Conservation (phyloP, 805 yeast species). For the Lipomyces sp. region DNA sequence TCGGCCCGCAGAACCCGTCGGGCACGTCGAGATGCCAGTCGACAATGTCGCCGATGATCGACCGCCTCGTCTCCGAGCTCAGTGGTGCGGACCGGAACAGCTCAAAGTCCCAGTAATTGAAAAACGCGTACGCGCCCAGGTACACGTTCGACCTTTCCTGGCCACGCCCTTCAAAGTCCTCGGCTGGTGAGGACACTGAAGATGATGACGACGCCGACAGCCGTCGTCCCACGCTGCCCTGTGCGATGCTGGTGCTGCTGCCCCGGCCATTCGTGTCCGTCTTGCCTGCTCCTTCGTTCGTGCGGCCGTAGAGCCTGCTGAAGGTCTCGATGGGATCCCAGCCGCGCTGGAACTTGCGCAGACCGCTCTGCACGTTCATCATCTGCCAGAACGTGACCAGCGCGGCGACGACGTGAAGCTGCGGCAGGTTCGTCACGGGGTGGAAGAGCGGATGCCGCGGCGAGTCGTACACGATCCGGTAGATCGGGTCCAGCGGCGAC, state of each 20-base stretch:
- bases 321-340: constrained; percentile 23
- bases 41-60: constrained; percentile 27
- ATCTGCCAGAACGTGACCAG: constrained; percentile 29
- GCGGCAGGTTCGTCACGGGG: constrained; percentile 21
- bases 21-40: constrained; percentile 26
- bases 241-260: not conserved
- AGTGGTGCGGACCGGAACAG: constrained; percentile 25
- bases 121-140: constrained; percentile 23
- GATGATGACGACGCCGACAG: no score
- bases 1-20: constrained; percentile 22
- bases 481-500: constrained; percentile 26
- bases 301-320: not conserved
- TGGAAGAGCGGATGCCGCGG: constrained; percentile 27
- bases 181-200: not conserved
- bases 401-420: constrained; percentile 22
- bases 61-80: constrained; percentile 22
- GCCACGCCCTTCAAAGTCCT: constrained; percentile 3
- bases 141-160: constrained; percentile 2
- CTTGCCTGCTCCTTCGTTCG: not conserved
- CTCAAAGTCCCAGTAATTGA: constrained; percentile 29
- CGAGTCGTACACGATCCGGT: constrained; percentile 27
- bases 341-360: constrained; percentile 12
- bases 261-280: not conserved
- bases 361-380: constrained; percentile 27
- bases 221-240: no score